Conservation (phyloP, 164 flowering plant species). For the Cinnamomum micranthum region DNA sequence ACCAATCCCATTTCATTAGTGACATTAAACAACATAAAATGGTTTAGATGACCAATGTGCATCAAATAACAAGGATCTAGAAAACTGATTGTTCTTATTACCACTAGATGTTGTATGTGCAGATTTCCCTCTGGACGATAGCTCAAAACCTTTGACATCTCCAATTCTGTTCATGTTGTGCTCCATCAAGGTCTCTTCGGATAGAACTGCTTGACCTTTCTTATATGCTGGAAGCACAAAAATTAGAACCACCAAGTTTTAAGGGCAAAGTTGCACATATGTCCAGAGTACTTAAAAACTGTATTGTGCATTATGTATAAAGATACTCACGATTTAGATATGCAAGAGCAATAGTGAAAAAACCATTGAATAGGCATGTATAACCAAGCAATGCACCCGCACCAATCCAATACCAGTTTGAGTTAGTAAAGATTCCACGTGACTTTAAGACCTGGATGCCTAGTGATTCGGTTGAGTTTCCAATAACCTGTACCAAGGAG, state of each 20-base stretch:
- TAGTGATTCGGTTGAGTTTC: slow-evolving; percentile 10
- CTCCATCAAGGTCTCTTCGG: not conserved
- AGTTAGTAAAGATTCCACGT: slow-evolving; percentile 32
- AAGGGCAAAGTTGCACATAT: not conserved
- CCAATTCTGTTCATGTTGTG: slow-evolving; percentile 12
- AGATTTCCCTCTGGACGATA: slow-evolving; percentile 16
- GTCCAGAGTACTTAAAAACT: too few relatives aligned
- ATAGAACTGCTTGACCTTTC: slow-evolving; percentile 6
- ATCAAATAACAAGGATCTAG: too few relatives aligned
- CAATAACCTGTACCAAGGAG: not conserved
- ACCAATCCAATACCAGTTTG: slow-evolving; percentile 44
- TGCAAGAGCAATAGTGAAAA: slow-evolving; percentile 20
- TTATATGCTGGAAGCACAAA: not conserved
- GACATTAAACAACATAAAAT: not conserved
- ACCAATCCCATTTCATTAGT: not conserved
- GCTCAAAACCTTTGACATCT: slow-evolving; percentile 8
- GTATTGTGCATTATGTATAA: not conserved
- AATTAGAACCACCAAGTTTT: not conserved
- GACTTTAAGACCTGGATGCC: slow-evolving; percentile 20
- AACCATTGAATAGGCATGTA: slow-evolving; percentile 23
- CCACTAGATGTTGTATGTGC: slow-evolving; percentile 2
- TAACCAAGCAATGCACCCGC: slow-evolving; percentile 30
- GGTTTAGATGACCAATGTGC: not conserved
- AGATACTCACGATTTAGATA: slow-evolving; percentile 32
- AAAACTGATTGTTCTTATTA: not conserved